Base-by-base conservation (phyloP, 2,329 filamentous ascomycete species). In the Neopestalotiopsis clavispora region DNA sequence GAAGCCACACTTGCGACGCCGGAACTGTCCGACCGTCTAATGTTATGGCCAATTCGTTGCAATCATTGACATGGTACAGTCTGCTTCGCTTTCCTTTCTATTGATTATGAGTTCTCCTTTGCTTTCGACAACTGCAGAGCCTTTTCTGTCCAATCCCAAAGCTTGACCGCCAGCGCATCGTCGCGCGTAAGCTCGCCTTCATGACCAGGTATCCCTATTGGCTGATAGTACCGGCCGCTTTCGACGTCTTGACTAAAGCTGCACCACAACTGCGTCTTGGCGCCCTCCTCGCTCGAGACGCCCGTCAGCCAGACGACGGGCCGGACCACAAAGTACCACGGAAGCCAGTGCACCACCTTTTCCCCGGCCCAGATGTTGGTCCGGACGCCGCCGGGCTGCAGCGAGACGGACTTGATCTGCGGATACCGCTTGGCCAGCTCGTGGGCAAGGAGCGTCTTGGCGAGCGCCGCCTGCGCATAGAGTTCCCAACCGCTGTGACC, bases 381-480 rank as follows among this genome's bases (percentile, higher is more conserved):
- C 59, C 49, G 42, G 4, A 69, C 68, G 4, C 17, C 32, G 2
- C 68, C 68, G 12, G 68, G 68, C 20, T 69, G 68, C 7, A 67
- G 38, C 20, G 68, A 67, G 5, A 45, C 64, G 13, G 32, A 45
- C 32, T 34, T 69, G 34, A 69, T 42, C 32, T 58, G 38, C 20
- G 64, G 73, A 40, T 72, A 67, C 10, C 70, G 70, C 12, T 42
- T 68, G 9, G 71, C 68, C 40, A 65, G 69, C 42, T 72, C 66
- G 30, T 57, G 63, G 12, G 60, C 67, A 23, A 68, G 68, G 17
- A 69, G 66, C 52, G 61, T 66, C 45, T 71, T 71, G 12, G 72
- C 70, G 34, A 73, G 56, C 38, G 72, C 71, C 69, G 84, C 82
- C 69, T 83, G 83, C 4, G 80, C 81, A n/a, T 83, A 79, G 17